phyloP scores from a whole-genome alignment of 208 protist species.

The Leishmania amazonensis region DNA sequence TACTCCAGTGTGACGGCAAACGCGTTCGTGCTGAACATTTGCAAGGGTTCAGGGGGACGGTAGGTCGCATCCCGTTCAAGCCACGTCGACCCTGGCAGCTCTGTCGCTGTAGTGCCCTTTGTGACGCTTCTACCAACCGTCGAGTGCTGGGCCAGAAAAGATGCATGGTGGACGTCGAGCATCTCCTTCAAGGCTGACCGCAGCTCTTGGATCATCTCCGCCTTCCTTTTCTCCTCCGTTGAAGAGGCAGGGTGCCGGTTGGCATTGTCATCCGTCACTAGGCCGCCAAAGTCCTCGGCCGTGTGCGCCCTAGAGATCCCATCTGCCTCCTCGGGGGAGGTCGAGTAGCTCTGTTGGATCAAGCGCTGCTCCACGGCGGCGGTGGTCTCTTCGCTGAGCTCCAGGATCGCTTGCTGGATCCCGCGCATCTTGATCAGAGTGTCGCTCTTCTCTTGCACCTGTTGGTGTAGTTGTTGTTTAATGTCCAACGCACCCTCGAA shows the following conservation, averaged over 20 bases:
- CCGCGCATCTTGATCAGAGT: conserved; percentile 49
- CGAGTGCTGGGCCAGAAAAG: neutral
- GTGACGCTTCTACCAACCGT: neutral
- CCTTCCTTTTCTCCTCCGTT: conserved; percentile 10
- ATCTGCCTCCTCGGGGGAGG: neutral
- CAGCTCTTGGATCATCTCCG: conserved; percentile 27
- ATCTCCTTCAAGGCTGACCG: conserved; percentile 30
- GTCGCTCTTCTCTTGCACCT: conserved; percentile 36
- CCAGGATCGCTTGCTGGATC: conserved; percentile 47
- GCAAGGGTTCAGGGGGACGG: conserved; percentile 41
- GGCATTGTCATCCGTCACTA: neutral
- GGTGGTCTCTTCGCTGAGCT: conserved; percentile 37
- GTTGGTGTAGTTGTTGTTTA: conserved; percentile 17
- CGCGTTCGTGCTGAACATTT: conserved; percentile 57
- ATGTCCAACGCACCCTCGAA: conserved; percentile 14
- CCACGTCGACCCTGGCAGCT: conserved; percentile 4
- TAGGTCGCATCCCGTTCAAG: conserved; percentile 21
- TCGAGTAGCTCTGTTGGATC: neutral
- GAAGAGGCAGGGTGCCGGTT: neutral
- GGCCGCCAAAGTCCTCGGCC: neutral
- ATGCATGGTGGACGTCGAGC: conserved; percentile 19
- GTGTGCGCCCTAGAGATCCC: neutral
- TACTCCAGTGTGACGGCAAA: conserved; percentile 64
- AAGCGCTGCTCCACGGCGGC: conserved; percentile 33
- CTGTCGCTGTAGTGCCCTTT: neutral